Evolutionary conservation across 2,329 filamentous ascomycete genomes (phyloP).

Genomic region (Colletotrichum navitas): DNA sequence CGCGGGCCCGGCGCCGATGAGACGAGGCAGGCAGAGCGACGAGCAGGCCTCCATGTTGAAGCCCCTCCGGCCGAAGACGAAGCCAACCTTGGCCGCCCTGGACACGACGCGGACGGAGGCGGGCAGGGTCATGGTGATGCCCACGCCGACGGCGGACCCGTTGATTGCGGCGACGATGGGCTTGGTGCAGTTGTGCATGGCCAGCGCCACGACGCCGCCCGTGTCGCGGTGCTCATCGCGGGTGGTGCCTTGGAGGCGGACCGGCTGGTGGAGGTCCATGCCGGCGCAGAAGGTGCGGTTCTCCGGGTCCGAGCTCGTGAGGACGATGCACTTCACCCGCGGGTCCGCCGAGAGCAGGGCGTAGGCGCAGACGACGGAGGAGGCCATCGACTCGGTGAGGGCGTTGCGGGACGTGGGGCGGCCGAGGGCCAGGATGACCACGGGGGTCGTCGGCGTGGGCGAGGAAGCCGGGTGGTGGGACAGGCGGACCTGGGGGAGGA

Average conservation of each 20-base stretch:
- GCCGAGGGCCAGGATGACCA: conserved; percentile 74
- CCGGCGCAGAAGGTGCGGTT: conserved; percentile 70
- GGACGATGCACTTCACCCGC: conserved; percentile 66
- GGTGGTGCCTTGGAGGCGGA: conserved; percentile 45
- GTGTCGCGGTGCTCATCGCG: conserved; percentile 59
- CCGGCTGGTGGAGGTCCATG: conserved; percentile 63
- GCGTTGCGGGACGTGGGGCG: conserved; percentile 77
- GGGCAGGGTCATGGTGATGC: conserved; percentile 72
- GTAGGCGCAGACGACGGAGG: conserved; percentile 69
- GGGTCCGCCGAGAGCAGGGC: conserved; percentile 63
- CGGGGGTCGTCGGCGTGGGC: conserved; percentile 69
- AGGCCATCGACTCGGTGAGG: conserved; percentile 74
- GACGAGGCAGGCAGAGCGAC: conserved; percentile 78
- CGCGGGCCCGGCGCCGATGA: conserved; percentile 74
- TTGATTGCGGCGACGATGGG: conserved; percentile 71
- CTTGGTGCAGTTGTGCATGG: conserved; percentile 69
- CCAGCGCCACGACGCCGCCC: conserved; percentile 66
- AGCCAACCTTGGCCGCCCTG: conserved; percentile 74
- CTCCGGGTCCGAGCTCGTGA: conserved; percentile 63
- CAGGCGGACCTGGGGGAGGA: conserved; percentile 60
- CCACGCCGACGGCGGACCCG: conserved; percentile 70
- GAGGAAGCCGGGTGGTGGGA: conserved; percentile 65
- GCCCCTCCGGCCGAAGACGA: conserved; percentile 79
- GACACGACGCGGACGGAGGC: conserved; percentile 67
- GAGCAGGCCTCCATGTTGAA: conserved; percentile 79